Evolutionary conservation across 352 stramenopile genomes (phyloP).

Genomic region (Thraustochytrium aureum): DNA sequence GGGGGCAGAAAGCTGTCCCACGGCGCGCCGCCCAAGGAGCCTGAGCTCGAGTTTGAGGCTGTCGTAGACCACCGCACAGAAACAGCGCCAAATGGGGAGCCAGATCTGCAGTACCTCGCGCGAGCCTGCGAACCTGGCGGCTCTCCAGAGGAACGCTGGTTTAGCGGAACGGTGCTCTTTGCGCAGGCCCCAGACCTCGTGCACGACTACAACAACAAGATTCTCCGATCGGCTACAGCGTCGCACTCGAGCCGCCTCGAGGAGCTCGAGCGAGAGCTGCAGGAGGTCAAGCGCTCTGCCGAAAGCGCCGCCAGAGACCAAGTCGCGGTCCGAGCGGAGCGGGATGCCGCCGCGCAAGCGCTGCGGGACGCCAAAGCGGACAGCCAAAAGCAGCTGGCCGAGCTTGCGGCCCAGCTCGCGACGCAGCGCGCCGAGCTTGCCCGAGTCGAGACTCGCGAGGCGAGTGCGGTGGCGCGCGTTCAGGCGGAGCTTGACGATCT

Average conservation of each 20-base stretch:
- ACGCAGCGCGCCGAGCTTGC: background rate
- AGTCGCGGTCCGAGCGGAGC: too few relatives aligned
- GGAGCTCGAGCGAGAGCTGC: slow-evolving; percentile 1
- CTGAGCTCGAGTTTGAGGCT: background rate
- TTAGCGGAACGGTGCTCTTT: background rate
- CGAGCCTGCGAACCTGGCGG: background rate
- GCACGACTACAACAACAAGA: slow-evolving; percentile 50
- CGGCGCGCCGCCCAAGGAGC: background rate
- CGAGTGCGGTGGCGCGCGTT: background rate
- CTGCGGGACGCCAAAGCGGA: too few relatives aligned
- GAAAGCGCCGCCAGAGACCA: too few relatives aligned
- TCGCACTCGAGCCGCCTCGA: slow-evolving; percentile 3
- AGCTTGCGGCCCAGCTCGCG: background rate
- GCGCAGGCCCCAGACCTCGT: slow-evolving; percentile 35
- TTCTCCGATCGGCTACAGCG: background rate
- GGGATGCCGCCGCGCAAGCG: too few relatives aligned
- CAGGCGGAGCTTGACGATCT: background rate
- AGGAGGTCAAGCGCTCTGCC: slow-evolving; percentile 6
- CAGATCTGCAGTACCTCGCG: slow-evolving; percentile 49
- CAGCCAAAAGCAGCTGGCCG: too few relatives aligned
- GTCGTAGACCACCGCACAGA: slow-evolving; percentile 20
- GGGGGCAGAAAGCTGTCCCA: too few relatives aligned
- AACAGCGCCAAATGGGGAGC: background rate
- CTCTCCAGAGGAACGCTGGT: background rate
- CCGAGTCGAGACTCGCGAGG: background rate